Evolutionary conservation across 176 grass and related monocot genomes (phyloP).

Genomic region (Lolium rigidum): DNA sequence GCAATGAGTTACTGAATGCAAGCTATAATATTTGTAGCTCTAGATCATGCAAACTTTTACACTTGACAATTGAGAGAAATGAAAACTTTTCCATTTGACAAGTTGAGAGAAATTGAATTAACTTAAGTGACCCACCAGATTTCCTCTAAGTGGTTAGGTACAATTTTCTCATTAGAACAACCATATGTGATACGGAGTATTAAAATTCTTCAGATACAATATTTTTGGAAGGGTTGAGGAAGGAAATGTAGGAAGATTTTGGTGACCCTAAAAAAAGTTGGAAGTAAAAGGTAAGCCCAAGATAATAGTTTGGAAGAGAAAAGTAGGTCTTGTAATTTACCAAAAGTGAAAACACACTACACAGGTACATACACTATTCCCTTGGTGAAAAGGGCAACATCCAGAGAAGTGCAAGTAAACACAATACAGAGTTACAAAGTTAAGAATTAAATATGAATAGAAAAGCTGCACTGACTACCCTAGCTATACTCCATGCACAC

Average conservation of each 20-base stretch:
- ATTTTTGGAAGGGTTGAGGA: background rate
- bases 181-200: background rate
- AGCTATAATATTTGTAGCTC: too few relatives aligned
- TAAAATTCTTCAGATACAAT: background rate
- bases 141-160: background rate
- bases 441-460: slow-evolving; percentile 1
- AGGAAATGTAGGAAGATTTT: too few relatives aligned
- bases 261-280: too few relatives aligned
- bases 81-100: too few relatives aligned
- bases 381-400: background rate
- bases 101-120: too few relatives aligned
- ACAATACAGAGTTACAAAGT: slow-evolving; percentile 12
- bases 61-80: too few relatives aligned
- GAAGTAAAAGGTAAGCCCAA: too few relatives aligned
- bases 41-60: too few relatives aligned
- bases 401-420: slow-evolving; percentile 17
- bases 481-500: background rate
- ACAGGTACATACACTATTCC: background rate
- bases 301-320: background rate
- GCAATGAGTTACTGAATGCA: too few relatives aligned
- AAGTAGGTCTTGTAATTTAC: background rate
- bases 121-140: too few relatives aligned
- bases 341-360: background rate
- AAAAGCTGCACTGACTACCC: slow-evolving; percentile 5
- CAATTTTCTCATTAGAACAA: background rate